Evolutionary conservation across 1,139 yeast genomes (phyloP), one percentile per base, ranked within the genome.

Genomic region (Blastobotrys proliferans): DNA sequence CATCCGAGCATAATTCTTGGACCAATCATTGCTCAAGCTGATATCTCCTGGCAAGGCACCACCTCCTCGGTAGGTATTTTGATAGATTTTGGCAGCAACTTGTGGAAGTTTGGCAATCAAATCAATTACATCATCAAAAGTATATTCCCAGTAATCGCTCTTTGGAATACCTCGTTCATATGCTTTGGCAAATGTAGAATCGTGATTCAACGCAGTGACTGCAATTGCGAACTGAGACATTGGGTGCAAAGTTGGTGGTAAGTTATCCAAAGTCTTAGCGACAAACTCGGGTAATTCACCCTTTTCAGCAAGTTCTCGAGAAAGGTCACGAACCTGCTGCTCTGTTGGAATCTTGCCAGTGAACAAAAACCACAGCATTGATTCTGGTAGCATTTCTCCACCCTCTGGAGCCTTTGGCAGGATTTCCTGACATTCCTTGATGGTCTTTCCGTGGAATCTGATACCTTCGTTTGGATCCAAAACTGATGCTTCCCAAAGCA

Each of bases 151-250:
- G 79, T 86, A 87, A 62, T 84, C 87, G 56, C 77, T 69, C 76
- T 88, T 86, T 72, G 81, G 77, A 57, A 83, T 88, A 66, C 97
- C 97, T 52, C 77, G 68, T 60, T 92, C 95, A 67, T 88, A 88
- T 51, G 94, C 94, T 72, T 81, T 79, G 54, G 96, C 95, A 68
- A 88, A 88, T 64, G 77, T 80, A 42, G 95, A 86, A 69, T 84
- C 94, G 52, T 87, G 79, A 75, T 87, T 94, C 67, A 88, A 77
- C 50, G 96, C 94, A 48, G 92, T 83, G 44, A 88, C 82, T 43
- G 95, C 96, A 67, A 88, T 86, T 54, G 95, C 83, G 68, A 88
- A 82, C 70, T 88, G 97, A 46, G 97, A 94, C 97, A 88, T 88
- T 69, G 97, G 97, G 70, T 88, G 97, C 69, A 88, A 78, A 64